Base-by-base conservation (phyloP, 1,139 yeast genomes). In the Pichia sp. region DNA sequence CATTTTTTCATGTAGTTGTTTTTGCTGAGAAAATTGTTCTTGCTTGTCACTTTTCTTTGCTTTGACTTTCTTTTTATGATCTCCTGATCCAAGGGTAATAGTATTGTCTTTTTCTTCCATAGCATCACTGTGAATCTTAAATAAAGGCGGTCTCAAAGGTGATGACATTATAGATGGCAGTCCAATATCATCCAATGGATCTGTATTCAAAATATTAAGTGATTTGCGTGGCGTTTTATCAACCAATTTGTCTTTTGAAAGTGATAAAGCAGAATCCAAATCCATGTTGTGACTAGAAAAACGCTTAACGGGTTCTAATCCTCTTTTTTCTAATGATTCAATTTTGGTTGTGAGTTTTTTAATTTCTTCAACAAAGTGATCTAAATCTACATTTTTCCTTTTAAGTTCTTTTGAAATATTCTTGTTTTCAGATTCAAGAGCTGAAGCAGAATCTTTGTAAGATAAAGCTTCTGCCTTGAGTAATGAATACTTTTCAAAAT, bases 81-180 rank as follows among this genome's bases (percentile, higher is more conserved):
- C 26, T 1, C 20, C 7, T 7, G 37, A 21, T 9, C 35, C 40
- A n/a, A 42, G n/a, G 4, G 40, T 23, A 15, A 42, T 35, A 4
- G 44, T 40, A 15, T 40, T 40, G 10, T 43, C 35, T 15, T 38
- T 31, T 9, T 31, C 41, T 13, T 31, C 31, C 14, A 27, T 10
- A 14, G 16, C 5, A 30, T 48, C 50, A 18, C 30, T 23, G 32
- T 46, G 48, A 23, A 48, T 48, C 4, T 43, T 37, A 20, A 48
- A 48, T 5, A 44, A 18, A 11, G 42, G 36, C 11, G 38, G 19
- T 15, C 31, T 46, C 5, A 46, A 2, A 4, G 50, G 50, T 1
- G 50, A 48, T 13, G 48, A 45, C 38, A 45, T 26, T 6, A 45
- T 37, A 13, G 37, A 16, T 14, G 48, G 46, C 2, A 45, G 22